Evolutionary conservation across 495 filamentous ascomycete species (phyloP), one percentile per base, ranked within the genome.

Genomic region (Opeltia flavorubescens): DNA sequence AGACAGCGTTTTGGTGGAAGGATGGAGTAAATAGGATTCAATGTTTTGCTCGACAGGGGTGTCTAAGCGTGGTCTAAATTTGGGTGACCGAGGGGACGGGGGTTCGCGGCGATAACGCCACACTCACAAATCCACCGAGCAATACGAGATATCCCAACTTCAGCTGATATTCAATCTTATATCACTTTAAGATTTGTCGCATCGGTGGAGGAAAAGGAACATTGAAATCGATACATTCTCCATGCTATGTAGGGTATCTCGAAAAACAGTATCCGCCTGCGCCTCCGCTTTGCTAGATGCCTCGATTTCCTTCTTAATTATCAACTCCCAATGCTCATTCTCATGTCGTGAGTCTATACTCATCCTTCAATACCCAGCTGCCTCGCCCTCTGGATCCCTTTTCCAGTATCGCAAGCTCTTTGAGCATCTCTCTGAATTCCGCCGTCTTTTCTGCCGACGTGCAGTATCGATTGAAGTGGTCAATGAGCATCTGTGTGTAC

Each of bases 401-500:
- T 55, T 78, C 69, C 47, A 84, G 53, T 39, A 44, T 64, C 29
- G 78, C 78, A 52, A 83, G 71, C 47, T 56, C 59, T 57, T 73
- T 75, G 49, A 83, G 59, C 63, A 72, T 73, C 50, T 75, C 72
- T 55, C 77, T 74, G 53, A 83, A 83, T 55, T 81, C 76, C n/a
- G 69, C 67, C 23, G 68, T 73, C 36, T 67, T 65, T 52, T 73
- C 63, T 25, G 67, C 56, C 17, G 69, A 78, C 1, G 62, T 66
- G 51, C 76, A 79, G 47, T 66, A 77, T n/a, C 67, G 68, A 56
- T 78, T 76, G 39, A 89, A 94, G 50, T 93, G 83, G 54, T 89
- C 80, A 18, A 93, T 78, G 50, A 95, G 62, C 62, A 78, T 69
- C 64, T 87, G 81, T 15, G 78, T 85, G 23, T 79, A 75, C 5